Evolutionary conservation across 495 filamentous ascomycete genomes (phyloP).

Genomic region (Polyplosphaeria fusca): DNA sequence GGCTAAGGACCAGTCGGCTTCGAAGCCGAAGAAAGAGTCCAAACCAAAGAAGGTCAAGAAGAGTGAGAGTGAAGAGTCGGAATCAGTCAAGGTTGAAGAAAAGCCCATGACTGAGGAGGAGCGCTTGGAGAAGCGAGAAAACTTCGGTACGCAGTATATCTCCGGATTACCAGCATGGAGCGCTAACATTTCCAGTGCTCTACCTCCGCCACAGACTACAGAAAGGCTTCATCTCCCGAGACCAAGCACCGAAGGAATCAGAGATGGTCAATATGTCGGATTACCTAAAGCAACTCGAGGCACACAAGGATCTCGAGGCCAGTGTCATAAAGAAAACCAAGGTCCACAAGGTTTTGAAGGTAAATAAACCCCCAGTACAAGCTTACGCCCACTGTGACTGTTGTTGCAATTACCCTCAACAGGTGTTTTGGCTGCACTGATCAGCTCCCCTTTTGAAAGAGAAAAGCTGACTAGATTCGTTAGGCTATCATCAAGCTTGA

Average conservation of each 20-base stretch:
- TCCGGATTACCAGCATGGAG: conserved; percentile 48
- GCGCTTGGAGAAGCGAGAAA: conserved; percentile 58
- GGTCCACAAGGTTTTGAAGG: conserved; percentile 92
- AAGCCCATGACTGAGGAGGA: conserved; percentile 59
- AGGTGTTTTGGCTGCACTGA: too few species aligned
- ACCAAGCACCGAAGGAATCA: conserved; percentile 76
- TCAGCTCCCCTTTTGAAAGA: too few species aligned
- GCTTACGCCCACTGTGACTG: too few species aligned
- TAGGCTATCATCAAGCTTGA: conserved; percentile 81
- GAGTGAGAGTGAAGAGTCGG: conserved; percentile 56
- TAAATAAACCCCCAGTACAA: too few species aligned
- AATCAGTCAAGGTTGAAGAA: conserved; percentile 51
- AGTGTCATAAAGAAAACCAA: conserved; percentile 81
- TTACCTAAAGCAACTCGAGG: conserved; percentile 76
- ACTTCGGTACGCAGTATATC: conserved; percentile 56
- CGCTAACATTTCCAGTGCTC: conserved; percentile 62
- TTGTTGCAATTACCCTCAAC: too few species aligned
- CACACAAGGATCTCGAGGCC: conserved; percentile 73
- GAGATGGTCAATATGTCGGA: conserved; percentile 80
- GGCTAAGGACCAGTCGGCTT: conserved; percentile 42
- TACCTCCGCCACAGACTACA: conserved; percentile 88
- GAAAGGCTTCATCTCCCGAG: conserved; percentile 80
- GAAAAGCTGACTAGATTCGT: too few species aligned
- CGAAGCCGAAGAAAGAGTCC: conserved; percentile 48
- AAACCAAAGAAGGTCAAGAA: conserved; percentile 54